A percentile compares a stretch with the other conserved stretches of the same genome.
Evolutionary conservation across 2,329 filamentous ascomycete genomes (phyloP).

Genomic region (Trichophyton simii): DNA sequence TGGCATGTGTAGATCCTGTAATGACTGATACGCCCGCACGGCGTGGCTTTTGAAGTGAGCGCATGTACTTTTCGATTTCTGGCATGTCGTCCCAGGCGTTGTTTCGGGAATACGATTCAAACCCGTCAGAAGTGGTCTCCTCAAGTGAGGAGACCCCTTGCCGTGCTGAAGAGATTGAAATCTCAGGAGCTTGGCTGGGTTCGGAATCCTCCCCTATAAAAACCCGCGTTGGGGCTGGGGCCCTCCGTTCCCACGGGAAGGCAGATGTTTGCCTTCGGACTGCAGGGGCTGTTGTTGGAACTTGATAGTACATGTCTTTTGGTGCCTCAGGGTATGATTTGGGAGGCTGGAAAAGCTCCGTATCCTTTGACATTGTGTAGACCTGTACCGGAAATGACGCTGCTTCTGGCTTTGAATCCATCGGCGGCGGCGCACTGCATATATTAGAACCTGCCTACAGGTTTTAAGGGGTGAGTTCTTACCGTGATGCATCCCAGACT

Average conservation of each 20-base stretch:
- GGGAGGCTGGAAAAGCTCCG: constrained; percentile 63
- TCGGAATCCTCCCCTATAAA: constrained; percentile 26
- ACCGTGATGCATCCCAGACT: constrained; percentile 53
- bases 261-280: constrained; percentile 53
- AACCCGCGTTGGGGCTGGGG: constrained; percentile 45
- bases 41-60: constrained; percentile 55
- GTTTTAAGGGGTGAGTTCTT: constrained; percentile 19
- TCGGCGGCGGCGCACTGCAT: constrained; percentile 47
- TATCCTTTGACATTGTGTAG: constrained; percentile 74
- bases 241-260: constrained; percentile 79
- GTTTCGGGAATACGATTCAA: constrained; percentile 31
- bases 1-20: constrained; percentile 8
- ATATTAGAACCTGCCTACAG: constrained; percentile 9
- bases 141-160: not conserved
- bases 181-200: not conserved
- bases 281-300: constrained; percentile 49
- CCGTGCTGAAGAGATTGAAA: not conserved
- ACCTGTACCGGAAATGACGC: constrained; percentile 64
- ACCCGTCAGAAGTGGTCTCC: not conserved
- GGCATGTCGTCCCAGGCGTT: constrained; percentile 93
- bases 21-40: constrained; percentile 34
- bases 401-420: constrained; percentile 68
- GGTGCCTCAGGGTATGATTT: constrained; percentile 68
- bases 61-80: constrained; percentile 78
- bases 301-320: constrained; percentile 75